Percentiles rank a stretch among this genome's conserved stretches.
Conservation (phyloP, 202 grass and related monocot species). For the Schoenoplectus triqueter region DNA sequence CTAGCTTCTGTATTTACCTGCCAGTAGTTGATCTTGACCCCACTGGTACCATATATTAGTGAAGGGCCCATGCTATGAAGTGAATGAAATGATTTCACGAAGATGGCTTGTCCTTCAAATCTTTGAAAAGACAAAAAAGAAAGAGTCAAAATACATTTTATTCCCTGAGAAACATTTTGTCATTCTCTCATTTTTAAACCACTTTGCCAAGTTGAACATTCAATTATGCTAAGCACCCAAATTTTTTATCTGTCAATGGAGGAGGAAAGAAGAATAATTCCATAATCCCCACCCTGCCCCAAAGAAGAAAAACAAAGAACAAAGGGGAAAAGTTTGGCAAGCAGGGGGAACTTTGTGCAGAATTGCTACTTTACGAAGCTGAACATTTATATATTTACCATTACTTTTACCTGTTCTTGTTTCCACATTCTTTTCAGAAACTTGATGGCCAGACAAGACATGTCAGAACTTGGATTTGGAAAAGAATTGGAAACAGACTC, state of each 20-base stretch:
- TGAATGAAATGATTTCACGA: not conserved
- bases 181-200: not conserved
- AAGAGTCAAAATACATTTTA: not conserved
- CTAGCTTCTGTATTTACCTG: not conserved
- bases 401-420: not conserved
- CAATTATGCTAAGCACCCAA: not conserved
- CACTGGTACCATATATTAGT: not conserved
- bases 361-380: not conserved
- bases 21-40: not conserved
- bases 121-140: not conserved
- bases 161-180: not conserved
- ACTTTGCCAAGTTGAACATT: not conserved
- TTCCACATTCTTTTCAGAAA: conserved; percentile 56
- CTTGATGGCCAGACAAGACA: conserved; percentile 89
- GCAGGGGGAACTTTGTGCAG: not conserved
- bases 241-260: not conserved
- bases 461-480: conserved; percentile 81
- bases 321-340: not conserved
- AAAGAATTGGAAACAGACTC: conserved; percentile 35
- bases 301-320: not conserved
- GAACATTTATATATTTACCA: not conserved
- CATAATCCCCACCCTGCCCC: not conserved
- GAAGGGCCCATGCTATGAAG: not conserved
- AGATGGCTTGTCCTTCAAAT: not conserved
- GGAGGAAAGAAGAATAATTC: not conserved